Evolutionary conservation across 2,329 filamentous ascomycete genomes (phyloP).

Genomic region (Didymella glomerata): DNA sequence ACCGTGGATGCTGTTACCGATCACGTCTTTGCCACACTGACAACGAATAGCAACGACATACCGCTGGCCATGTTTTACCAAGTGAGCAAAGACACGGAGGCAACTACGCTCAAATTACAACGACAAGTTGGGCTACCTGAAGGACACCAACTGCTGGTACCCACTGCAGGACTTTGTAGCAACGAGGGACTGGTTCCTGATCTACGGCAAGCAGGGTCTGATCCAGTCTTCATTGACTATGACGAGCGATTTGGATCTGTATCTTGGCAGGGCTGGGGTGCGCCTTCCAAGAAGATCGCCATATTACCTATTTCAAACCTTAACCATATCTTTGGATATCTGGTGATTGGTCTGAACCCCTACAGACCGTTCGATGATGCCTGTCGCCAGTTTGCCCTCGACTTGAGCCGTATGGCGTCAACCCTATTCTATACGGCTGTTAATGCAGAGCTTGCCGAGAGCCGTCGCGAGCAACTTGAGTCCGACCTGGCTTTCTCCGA

Average conservation of each 20-base stretch:
- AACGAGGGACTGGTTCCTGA: constrained; percentile 30
- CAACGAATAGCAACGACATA: constrained; percentile 33
- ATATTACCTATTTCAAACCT: constrained; percentile 31
- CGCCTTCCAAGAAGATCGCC: constrained; percentile 31
- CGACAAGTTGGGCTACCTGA: constrained; percentile 36
- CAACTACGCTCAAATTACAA: constrained; percentile 25
- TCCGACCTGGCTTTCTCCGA: constrained; percentile 37
- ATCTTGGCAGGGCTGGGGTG: constrained; percentile 33
- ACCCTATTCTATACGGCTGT: constrained; percentile 32
- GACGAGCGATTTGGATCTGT: constrained; percentile 36
- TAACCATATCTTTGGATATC: constrained; percentile 29
- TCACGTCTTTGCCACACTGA: constrained; percentile 32
- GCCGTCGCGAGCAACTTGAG: constrained; percentile 34
- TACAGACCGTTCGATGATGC: constrained; percentile 38
- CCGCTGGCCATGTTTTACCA: constrained; percentile 38
- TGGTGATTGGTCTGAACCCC: constrained; percentile 45
- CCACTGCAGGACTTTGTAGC: constrained; percentile 24
- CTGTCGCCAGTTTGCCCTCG: constrained; percentile 40
- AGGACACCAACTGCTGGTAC: constrained; percentile 32
- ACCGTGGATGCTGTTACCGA: constrained; percentile 20
- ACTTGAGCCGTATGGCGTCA: constrained; percentile 37
- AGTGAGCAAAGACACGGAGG: constrained; percentile 9
- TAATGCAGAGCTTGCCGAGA: constrained; percentile 23
- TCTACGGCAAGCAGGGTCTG: constrained; percentile 26
- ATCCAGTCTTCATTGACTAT: constrained; percentile 23